phyloP scores from a whole-genome alignment of 1,139 yeast genomes.

The Petasospora rhodanensis region DNA sequence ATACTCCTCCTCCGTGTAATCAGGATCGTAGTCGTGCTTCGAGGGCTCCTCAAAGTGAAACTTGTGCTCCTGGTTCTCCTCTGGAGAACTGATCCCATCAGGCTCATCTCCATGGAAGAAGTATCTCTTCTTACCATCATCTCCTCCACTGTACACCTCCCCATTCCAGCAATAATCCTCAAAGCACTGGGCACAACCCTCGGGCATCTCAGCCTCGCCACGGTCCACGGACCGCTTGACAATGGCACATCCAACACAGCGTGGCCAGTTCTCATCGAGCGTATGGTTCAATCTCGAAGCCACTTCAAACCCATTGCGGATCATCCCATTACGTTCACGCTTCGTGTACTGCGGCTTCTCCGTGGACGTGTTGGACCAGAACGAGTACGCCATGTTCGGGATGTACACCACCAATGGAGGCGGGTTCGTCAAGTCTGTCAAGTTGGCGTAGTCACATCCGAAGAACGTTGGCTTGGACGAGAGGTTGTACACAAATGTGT shows the following conservation, averaged over 20 bases:
- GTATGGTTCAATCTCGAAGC: conserved; percentile 72
- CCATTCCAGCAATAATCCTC: conserved; percentile 83
- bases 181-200: conserved; percentile 73
- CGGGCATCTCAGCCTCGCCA: conserved; percentile 54
- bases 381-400: conserved; percentile 73
- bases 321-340: conserved; percentile 54
- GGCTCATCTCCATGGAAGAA: conserved; percentile 10
- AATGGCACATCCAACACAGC: conserved; percentile 87
- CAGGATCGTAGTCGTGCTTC: background rate
- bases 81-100: no score
- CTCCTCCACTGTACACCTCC: conserved; percentile 12
- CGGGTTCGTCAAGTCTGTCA: conserved; percentile 46
- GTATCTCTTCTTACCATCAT: conserved; percentile 4
- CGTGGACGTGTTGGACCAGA: conserved; percentile 67
- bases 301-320: conserved; percentile 77
- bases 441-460: conserved; percentile 73
- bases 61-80: no score
- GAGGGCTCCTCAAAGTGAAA: no score
- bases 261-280: conserved; percentile 65
- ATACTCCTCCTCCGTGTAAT: conserved; percentile 5
- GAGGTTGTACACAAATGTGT: conserved; percentile 59
- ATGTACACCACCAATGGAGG: conserved; percentile 82
- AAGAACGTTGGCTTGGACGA: conserved; percentile 69
- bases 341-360: conserved; percentile 59
- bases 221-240: conserved; percentile 80